phyloP scores from a whole-genome alignment of 306 rosid genomes.

The Dalbergia cochinchinensis region DNA sequence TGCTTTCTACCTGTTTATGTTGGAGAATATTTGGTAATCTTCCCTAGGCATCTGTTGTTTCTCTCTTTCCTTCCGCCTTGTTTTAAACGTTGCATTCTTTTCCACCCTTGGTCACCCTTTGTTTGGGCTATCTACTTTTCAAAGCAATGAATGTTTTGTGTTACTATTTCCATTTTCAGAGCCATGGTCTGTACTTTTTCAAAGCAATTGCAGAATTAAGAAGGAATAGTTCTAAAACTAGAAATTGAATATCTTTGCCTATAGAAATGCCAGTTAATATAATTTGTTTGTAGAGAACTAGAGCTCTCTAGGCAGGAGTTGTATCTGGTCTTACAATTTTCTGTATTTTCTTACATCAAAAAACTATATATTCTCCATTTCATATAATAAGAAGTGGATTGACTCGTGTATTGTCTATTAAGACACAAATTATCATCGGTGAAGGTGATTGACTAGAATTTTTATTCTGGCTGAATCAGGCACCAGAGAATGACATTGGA shows the following conservation, averaged over 20 bases:
- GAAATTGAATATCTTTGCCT: background rate
- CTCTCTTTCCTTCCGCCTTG: background rate
- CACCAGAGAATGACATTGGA: slow-evolving; percentile 94
- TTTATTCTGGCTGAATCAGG: slow-evolving; percentile 55
- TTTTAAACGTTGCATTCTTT: background rate
- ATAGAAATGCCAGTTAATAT: background rate
- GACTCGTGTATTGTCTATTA: background rate
- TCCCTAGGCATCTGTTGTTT: background rate
- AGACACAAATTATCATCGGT: background rate
- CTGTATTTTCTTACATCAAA: background rate
- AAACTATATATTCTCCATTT: background rate
- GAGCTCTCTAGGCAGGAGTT: slow-evolving; percentile 5
- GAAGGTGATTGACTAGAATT: slow-evolving; percentile 46
- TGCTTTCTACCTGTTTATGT: background rate
- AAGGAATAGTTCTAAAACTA: background rate
- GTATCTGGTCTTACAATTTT: slow-evolving; percentile 6
- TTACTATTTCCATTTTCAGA: background rate
- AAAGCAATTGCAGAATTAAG: background rate
- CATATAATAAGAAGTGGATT: slow-evolving; percentile 27
- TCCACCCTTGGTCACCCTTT: background rate
- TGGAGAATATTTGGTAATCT: slow-evolving; percentile 13
- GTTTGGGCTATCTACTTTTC: slow-evolving; percentile 4
- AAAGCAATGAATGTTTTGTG: background rate
- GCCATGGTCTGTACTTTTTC: background rate
- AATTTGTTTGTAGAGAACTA: background rate